Evolutionary conservation across 2,329 filamentous ascomycete species (phyloP).

Genomic region (Arthrinium phaeospermum): DNA sequence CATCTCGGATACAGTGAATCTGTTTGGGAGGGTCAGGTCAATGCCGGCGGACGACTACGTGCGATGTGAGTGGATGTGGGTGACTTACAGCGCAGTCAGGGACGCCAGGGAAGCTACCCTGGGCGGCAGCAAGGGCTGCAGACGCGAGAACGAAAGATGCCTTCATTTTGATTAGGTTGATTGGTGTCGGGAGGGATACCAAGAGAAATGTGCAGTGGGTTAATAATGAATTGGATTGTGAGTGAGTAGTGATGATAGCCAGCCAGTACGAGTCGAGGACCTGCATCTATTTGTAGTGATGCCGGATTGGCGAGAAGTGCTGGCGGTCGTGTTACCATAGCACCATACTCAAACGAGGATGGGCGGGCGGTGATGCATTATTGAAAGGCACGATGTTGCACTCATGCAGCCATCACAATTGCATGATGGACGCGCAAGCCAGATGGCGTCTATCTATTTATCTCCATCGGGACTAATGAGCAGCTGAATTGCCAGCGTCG

Average conservation of each 20-base stretch:
- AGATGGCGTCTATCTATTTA: neutral
- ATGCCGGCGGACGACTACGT: neutral
- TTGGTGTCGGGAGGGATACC: neutral
- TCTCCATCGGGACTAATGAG: neutral
- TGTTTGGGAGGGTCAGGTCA: neutral
- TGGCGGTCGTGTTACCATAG: slow-evolving; percentile 1
- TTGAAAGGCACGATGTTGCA: slow-evolving; percentile 1
- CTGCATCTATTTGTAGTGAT: neutral
- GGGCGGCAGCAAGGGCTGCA: neutral
- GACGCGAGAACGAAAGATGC: slow-evolving; percentile 8
- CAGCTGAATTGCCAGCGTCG: neutral
- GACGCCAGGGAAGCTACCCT: slow-evolving; percentile 11
- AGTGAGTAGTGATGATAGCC: neutral
- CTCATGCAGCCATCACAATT: neutral
- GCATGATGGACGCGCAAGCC: slow-evolving; percentile 13
- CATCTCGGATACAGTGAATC: neutral
- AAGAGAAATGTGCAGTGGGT: neutral
- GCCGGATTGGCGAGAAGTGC: neutral
- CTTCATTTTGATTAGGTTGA: slow-evolving; percentile 6
- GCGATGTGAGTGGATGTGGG: neutral
- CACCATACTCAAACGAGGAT: neutral
- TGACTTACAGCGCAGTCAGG: slow-evolving; percentile 3
- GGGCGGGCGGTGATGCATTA: slow-evolving; percentile 3
- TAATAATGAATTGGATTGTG: neutral
- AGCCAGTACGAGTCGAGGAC: neutral